Evolutionary conservation across 1,284 basidiomycete genomes (phyloP).

Genomic region (Calocybe gambosa): DNA sequence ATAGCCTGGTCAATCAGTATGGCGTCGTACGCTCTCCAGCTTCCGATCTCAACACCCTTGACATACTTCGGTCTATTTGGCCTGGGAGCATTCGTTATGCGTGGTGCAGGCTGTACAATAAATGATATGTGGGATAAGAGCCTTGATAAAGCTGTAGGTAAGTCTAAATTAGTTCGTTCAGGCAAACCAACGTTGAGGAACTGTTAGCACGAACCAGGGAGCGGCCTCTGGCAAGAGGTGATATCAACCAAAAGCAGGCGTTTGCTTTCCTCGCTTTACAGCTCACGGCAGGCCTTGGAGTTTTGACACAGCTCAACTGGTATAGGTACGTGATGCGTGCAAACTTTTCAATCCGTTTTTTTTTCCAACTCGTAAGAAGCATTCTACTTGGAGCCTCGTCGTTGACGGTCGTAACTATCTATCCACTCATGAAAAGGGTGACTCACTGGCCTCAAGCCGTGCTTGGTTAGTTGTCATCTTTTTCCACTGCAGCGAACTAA

Average conservation of each 20-base stretch:
- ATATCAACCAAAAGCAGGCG: slow-evolving; percentile 74
- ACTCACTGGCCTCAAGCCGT: slow-evolving; percentile 97
- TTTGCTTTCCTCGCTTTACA: slow-evolving; percentile 82
- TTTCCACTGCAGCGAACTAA: background rate
- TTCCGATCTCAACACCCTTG: slow-evolving; percentile 61
- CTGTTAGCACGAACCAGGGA: slow-evolving; percentile 36
- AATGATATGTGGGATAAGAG: slow-evolving; percentile 98
- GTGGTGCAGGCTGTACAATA: slow-evolving; percentile 97
- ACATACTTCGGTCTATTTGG: slow-evolving; percentile 84
- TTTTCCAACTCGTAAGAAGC: slow-evolving; percentile 39
- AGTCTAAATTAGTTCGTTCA: slow-evolving; percentile 23
- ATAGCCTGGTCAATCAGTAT: slow-evolving; percentile 95
- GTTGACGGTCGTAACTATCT: slow-evolving; percentile 80
- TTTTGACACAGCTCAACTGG: slow-evolving; percentile 90
- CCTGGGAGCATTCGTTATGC: slow-evolving; percentile 90
- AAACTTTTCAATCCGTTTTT: background rate
- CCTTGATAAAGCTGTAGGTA: slow-evolving; percentile 89
- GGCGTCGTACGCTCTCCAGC: slow-evolving; percentile 74
- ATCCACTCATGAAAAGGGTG: slow-evolving; percentile 97
- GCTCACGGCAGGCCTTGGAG: slow-evolving; percentile 79
- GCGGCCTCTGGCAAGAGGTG: slow-evolving; percentile 73
- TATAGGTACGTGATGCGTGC: slow-evolving; percentile 65
- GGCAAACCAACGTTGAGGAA: slow-evolving; percentile 3
- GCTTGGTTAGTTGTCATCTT: slow-evolving; percentile 73
- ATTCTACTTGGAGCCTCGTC: slow-evolving; percentile 91